A percentile compares a stretch with the other conserved stretches of the same genome.
Evolutionary conservation across 2,329 filamentous ascomycete genomes (phyloP).

Genomic region (Microcera coccophila): DNA sequence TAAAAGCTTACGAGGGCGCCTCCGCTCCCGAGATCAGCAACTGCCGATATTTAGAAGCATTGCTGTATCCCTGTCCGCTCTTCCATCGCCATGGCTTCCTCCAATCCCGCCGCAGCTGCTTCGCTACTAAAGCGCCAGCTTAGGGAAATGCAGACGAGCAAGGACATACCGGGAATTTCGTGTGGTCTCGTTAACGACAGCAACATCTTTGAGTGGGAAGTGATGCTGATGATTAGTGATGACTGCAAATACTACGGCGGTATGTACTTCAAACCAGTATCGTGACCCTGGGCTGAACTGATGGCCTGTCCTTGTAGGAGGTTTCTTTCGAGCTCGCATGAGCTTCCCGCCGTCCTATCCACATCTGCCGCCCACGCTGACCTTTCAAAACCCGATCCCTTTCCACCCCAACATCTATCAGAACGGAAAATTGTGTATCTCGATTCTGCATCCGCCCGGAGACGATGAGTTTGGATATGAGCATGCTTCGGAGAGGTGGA

Average conservation of each 20-base stretch:
- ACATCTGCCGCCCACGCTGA: slow-evolving; percentile 80
- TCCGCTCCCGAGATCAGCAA: too few relatives aligned
- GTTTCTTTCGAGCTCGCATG: slow-evolving; percentile 84
- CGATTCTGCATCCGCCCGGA: slow-evolving; percentile 90
- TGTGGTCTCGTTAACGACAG: slow-evolving; percentile 79
- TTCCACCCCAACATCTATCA: slow-evolving; percentile 96
- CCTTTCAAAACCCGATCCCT: slow-evolving; percentile 74
- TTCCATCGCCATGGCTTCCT: too few relatives aligned
- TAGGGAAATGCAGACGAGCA: slow-evolving; percentile 88
- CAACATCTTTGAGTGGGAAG: slow-evolving; percentile 97
- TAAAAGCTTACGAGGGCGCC: too few relatives aligned
- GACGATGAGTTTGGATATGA: slow-evolving; percentile 96
- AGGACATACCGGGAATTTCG: slow-evolving; percentile 90
- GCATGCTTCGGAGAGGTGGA: slow-evolving; percentile 84
- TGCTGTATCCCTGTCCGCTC: too few relatives aligned
- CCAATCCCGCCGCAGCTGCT: too few relatives aligned
- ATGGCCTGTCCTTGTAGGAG: slow-evolving; percentile 69
- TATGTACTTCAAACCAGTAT: too few relatives aligned
- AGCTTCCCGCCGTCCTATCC: slow-evolving; percentile 84
- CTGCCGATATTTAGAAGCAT: too few relatives aligned
- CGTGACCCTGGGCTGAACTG: too few relatives aligned
- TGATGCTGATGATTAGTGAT: slow-evolving; percentile 97
- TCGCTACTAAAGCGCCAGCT: slow-evolving; percentile 79
- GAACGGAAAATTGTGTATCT: slow-evolving; percentile 88
- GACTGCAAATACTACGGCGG: slow-evolving; percentile 92